Base-by-base conservation (phyloP, 2,329 filamentous ascomycete species). In the Colletotrichum incanum region DNA sequence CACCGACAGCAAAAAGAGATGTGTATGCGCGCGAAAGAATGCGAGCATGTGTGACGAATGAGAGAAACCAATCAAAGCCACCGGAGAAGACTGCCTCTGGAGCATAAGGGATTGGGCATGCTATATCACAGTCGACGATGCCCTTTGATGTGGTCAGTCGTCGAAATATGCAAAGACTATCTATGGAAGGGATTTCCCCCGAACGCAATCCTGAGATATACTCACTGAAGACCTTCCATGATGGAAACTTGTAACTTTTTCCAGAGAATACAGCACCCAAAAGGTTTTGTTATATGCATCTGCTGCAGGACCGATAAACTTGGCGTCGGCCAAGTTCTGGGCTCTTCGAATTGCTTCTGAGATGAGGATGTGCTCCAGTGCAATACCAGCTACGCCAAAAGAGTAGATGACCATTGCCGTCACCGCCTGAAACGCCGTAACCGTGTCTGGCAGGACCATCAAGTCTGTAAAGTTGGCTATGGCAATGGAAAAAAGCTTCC, bases 201-300 rank as follows among this genome's bases (percentile, higher is more conserved):
- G 23, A 26, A 20, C 65, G 34, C 1, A 76, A 70, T 26, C 75
- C 73, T 26, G 75, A 73, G 0, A 72, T 11, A 75, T 76, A 76
- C 79, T 73, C 60, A 83, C 80, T 16, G 82, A 83, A 59, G 74
- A 77, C 28, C 74, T 77, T 5, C 78, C 75, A 8, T 73, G 74
- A 41, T 77, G 76, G 61, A 84, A 83, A 39, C 75, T 79, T 0
- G 73, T 71, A 9, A 77, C 76, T 60, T 84, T 84, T 58, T 85
- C 83, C 23, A 84, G 50, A 12, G 75, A 75, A 63, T 84, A 84
- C 20, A 84, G 76, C 0, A 82, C 80, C 82, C 83, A 85, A 63
- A 85, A 85, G 0, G 79, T 79, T 50, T 77, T 76, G 37, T 78
- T 76, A n/a, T 78, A 80, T 1, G 72, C 65, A 8, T 70, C n/a